These are phyloP conservation scores for Pyricularia pennisetigena DNA, from an alignment of 2,329 filamentous ascomycete genomes.

Conservation along the genomic window DNA sequence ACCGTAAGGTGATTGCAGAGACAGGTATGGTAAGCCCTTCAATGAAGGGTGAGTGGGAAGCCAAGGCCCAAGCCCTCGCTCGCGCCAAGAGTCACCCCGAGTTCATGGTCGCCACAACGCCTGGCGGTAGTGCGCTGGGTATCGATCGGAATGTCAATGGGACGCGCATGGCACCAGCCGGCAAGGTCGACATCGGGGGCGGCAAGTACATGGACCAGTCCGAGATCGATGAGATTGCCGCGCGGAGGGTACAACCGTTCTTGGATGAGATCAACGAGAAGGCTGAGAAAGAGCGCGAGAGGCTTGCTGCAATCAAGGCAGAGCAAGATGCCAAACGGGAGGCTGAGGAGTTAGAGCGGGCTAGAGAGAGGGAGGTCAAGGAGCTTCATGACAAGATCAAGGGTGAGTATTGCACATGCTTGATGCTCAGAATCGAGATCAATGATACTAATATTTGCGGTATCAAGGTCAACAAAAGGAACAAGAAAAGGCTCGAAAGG, in stretches of 20 bases:
- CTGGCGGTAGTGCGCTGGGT: neutral
- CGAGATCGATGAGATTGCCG: conserved; percentile 72
- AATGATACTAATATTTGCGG: conserved; percentile 10
- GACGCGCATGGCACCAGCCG: conserved; percentile 15
- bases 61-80: conserved; percentile 62
- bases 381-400: conserved; percentile 45
- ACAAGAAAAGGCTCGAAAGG: conserved; percentile 28
- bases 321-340: conserved; percentile 44
- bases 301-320: conserved; percentile 49
- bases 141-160: neutral
- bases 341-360: conserved; percentile 31
- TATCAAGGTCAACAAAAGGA: conserved; percentile 33
- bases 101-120: neutral
- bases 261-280: conserved; percentile 76
- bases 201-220: conserved; percentile 70
- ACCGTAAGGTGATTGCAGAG: conserved; percentile 67
- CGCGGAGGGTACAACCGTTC: conserved; percentile 68
- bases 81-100: conserved; percentile 37
- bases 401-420: conserved; percentile 36
- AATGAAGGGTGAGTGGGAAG: conserved; percentile 67
- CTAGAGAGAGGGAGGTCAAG: conserved; percentile 41
- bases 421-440: neutral
- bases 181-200: conserved; percentile 62
- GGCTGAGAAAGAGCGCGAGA: conserved; percentile 61
- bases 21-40: conserved; percentile 64